Base-by-base conservation (phyloP, 2,329 filamentous ascomycete genomes). In the Colletotrichum sidae region DNA sequence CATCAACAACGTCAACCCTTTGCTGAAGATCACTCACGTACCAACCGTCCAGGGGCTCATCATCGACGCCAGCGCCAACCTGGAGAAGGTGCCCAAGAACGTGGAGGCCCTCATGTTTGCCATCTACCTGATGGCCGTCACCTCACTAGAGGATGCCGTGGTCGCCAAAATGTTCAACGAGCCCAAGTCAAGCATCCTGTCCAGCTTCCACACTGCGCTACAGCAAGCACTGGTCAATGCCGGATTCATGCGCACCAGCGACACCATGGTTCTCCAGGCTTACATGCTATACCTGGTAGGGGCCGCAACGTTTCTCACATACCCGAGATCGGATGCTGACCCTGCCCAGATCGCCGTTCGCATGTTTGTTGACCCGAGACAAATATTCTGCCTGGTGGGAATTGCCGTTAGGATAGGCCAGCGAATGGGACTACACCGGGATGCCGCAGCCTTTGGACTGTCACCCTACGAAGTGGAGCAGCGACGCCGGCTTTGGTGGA, bases 401-500 rank as follows among this genome's bases (percentile, higher is more conserved):
- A 81, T 92, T 41, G 88, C 88, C 1, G 84, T 92, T 34, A 88
- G 90, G 55, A 86, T 91, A 55, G 90, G 87, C 10, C 87, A 90
- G 70, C 84, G 89, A 4, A 85, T 93, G 77, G 89, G 89, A 4
- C 80, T 92, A n/a, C 88, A 92, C 68, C 84, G 82, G 44, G 90
- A 93, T 72, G 82, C 85, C 2, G 79, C 78, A 2, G 81, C 86
- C 60, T 84, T 84, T 55, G 70, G 74, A 67, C 70, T 87, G 3
- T 79, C 76, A 4, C 84, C 80, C 38, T 91, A 88, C 58, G 90
- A 93, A 70, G 84, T 87, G 4, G 90, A 93, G 76, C 85, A 91
- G 76, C 85, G 90, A n/a, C 85, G 90, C 54, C 83, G 91, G 42
- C 78, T 93, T 2, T 93, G 90, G 90, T 93, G 90, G 90, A 86